Conservation (phyloP, 2,329 filamentous ascomycete species). For the Polychaeton citri region DNA sequence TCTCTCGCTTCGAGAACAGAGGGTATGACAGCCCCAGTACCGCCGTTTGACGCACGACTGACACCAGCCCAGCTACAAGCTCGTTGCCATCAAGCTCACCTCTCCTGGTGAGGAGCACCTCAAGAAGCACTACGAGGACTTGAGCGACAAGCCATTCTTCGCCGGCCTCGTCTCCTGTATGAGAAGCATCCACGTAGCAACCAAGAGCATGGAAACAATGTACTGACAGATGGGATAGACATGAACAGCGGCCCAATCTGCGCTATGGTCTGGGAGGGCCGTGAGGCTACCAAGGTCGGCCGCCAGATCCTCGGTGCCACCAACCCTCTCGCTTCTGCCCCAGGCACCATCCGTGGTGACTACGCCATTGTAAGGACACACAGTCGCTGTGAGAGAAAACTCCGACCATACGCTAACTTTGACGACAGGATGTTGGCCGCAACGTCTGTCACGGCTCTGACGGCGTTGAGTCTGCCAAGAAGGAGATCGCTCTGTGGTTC, state of each 20-base stretch:
- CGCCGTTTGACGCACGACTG: constrained; percentile 4
- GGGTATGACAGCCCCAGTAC: constrained; percentile 47
- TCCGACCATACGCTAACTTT: not conserved
- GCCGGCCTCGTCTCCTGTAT: constrained; percentile 78
- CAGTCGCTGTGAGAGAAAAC: not conserved
- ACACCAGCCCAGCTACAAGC: constrained; percentile 64
- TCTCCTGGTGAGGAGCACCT: constrained; percentile 86
- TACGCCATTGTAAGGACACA: constrained; percentile 58
- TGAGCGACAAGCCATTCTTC: constrained; percentile 95
- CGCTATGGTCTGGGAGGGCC: constrained; percentile 99
- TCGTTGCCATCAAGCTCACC: constrained; percentile 91
- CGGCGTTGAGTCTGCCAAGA: constrained; percentile 96
- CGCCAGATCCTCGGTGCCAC: constrained; percentile 94
- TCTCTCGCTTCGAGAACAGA: constrained; percentile 94
- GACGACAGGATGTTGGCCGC: constrained; percentile 67
- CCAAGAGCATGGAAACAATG: too few species aligned
- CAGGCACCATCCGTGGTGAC: constrained; percentile 97
- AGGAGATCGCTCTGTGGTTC: constrained; percentile 99
- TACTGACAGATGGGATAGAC: constrained; percentile 41
- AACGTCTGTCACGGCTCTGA: constrained; percentile 99
- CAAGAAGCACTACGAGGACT: constrained; percentile 93
- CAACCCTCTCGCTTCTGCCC: constrained; percentile 89
- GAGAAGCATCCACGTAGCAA: constrained; percentile 25
- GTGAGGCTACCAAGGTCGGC: constrained; percentile 97
- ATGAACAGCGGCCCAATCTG: constrained; percentile 94